phyloP scores from a whole-genome alignment of 805 yeast genomes.

The Myxozyma geophila region DNA sequence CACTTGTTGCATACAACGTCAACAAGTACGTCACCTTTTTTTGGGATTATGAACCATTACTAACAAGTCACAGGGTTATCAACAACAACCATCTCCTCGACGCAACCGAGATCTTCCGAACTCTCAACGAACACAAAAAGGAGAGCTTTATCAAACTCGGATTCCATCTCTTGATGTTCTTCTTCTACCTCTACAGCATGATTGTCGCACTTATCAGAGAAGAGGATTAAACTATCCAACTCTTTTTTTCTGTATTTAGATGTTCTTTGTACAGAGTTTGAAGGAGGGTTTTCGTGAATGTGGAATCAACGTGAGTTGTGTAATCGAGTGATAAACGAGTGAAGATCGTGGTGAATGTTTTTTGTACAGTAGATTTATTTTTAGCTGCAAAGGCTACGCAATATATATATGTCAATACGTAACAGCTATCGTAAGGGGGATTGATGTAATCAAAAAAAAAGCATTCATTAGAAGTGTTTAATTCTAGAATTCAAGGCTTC shows the following conservation, averaged over 20 bases:
- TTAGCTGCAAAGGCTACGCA: not conserved
- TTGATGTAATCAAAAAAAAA: not conserved
- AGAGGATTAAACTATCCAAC: slow-evolving; percentile 21
- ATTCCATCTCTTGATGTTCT: slow-evolving; percentile 87
- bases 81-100: slow-evolving; percentile 85
- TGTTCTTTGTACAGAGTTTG: no score
- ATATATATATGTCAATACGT: not conserved
- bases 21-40: slow-evolving; percentile 54
- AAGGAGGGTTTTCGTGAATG: no score
- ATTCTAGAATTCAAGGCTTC: no score
- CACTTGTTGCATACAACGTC: slow-evolving; percentile 81
- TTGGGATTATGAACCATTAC: not conserved
- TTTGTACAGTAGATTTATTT: not conserved
- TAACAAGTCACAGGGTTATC: slow-evolving; percentile 47
- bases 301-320: no score
- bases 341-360: not conserved
- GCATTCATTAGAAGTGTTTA: no score
- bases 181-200: slow-evolving; percentile 78
- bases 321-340: not conserved
- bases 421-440: not conserved
- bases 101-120: slow-evolving; percentile 96
- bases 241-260: not conserved
- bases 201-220: slow-evolving; percentile 37
- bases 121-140: slow-evolving; percentile 88
- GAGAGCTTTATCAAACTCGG: slow-evolving; percentile 90